phyloP scores from a whole-genome alignment of 192 early-diverging fungal species.

The Rhizophagus sp. region DNA sequence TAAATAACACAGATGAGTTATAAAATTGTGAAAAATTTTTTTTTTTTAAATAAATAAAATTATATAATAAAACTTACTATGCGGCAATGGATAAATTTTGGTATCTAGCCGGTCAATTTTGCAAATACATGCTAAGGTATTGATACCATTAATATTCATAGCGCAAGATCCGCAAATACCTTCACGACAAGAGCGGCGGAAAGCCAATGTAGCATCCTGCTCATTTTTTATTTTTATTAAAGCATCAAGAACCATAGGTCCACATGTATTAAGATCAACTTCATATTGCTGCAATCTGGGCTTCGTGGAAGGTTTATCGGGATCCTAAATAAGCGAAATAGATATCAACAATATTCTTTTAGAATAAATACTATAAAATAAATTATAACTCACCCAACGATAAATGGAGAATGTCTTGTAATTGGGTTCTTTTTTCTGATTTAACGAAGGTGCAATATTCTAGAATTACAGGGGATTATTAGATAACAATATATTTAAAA shows the following conservation, averaged over 20 bases:
- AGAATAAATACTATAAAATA: not conserved
- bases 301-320: slow-evolving; percentile 85
- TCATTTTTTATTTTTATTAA: slow-evolving; percentile 99
- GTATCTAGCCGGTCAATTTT: slow-evolving; percentile 77
- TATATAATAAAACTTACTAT: slow-evolving; percentile 56
- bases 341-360: not conserved
- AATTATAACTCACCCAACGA: slow-evolving; percentile 75
- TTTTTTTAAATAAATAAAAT: slow-evolving; percentile 3
- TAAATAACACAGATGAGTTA: slow-evolving; percentile 16
- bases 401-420: slow-evolving; percentile 96
- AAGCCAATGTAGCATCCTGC: slow-evolving; percentile 88
- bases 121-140: slow-evolving; percentile 92
- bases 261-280: slow-evolving; percentile 89
- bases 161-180: slow-evolving; percentile 97
- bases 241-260: slow-evolving; percentile 96
- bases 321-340: slow-evolving; percentile 57
- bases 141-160: slow-evolving; percentile 97
- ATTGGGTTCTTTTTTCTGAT: slow-evolving; percentile 7
- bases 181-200: slow-evolving; percentile 96
- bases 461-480: not conserved
- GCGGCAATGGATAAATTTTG: slow-evolving; percentile 96
- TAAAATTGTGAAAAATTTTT: not conserved
- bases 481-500: not conserved
- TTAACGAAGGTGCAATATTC: not conserved
- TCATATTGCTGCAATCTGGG: slow-evolving; percentile 86